A percentile compares a stretch with the other conserved stretches of the same genome.
Conservation (phyloP, 306 rosid species). For the Quillaja saponaria region DNA sequence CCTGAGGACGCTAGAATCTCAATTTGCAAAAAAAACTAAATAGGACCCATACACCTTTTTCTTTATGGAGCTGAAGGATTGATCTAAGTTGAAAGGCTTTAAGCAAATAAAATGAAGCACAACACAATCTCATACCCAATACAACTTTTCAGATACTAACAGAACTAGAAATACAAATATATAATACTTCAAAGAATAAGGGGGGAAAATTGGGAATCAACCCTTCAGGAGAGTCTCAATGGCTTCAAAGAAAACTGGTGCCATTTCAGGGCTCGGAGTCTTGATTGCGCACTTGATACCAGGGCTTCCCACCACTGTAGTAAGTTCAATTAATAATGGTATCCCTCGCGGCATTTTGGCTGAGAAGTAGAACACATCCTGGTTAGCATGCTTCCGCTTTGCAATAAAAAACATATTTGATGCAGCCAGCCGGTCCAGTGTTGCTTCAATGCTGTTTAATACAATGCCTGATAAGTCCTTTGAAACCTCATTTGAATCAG, state of each 20-base stretch:
- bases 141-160: constrained; percentile 41
- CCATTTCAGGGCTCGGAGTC: constrained; percentile 84
- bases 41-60: no score
- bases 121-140: no score
- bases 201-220: constrained; percentile 30
- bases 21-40: no score
- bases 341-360: constrained; percentile 75
- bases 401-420: constrained; percentile 92
- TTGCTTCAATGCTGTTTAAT: constrained; percentile 56
- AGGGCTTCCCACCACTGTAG: constrained; percentile 66
- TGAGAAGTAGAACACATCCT: constrained; percentile 97
- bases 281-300: constrained; percentile 90
- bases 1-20: no score
- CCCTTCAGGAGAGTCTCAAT: constrained; percentile 69
- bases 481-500: constrained; percentile 89
- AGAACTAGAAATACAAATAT: constrained; percentile 20
- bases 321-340: constrained; percentile 77
- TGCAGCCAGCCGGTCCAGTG: constrained; percentile 66
- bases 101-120: no score
- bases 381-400: constrained; percentile 83
- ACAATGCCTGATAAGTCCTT: constrained; percentile 71
- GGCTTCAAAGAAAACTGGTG: constrained; percentile 81
- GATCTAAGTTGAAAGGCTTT: no score
- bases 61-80: no score
- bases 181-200: constrained; percentile 30